Base-by-base conservation (phyloP, 371 early-diverging fungal species). In the Mucor mucedo region DNA sequence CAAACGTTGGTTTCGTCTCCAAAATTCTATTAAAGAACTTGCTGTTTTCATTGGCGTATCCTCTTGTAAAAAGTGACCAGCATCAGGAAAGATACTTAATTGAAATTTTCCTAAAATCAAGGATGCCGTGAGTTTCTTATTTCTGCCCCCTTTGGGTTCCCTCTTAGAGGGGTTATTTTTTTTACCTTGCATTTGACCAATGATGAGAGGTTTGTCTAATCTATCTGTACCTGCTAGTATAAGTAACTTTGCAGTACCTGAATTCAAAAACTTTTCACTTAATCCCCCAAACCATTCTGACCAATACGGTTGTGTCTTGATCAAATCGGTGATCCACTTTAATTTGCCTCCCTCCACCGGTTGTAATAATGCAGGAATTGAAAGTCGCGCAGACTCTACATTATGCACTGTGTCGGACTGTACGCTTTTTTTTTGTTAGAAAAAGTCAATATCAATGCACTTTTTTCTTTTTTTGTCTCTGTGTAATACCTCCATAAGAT, bases 101-200 rank as follows among this genome's bases (percentile, higher is more conserved):
- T 98, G 97, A 70, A 96, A 98, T 74, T 91, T 92, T 49, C 89
- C 89, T 62, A 16, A 16, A 14, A 0, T 33, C 2, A 60, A 0
- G 16, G 11, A 40, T 30, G n/a, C 11, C 11, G 16, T 35, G 35
- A 35, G 35, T 4, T 35, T 35, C 8, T 35, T 35, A 8, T 35
- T 35, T 35, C 8, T 35, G 35, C 21, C 21, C 21, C 21, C 1
- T 21, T 21, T 21, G 50, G 2, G 8, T n/a, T n/a, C n/a, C n/a
- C n/a, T n/a, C n/a, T n/a, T n/a, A n/a, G n/a, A n/a, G n/a, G n/a
- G n/a, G n/a, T 16, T 63, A 11, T 27, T 5, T 33, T 29, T 16
- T 59, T 77, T 89, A 75, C 95, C 93, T 78, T 98, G 98, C 97
- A 98, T 98, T 72, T 96, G 96, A 0, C 90, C 97, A 76, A 97